phyloP scores from a whole-genome alignment of 352 stramenopile genomes.

The Phytophthora cryptogea region DNA sequence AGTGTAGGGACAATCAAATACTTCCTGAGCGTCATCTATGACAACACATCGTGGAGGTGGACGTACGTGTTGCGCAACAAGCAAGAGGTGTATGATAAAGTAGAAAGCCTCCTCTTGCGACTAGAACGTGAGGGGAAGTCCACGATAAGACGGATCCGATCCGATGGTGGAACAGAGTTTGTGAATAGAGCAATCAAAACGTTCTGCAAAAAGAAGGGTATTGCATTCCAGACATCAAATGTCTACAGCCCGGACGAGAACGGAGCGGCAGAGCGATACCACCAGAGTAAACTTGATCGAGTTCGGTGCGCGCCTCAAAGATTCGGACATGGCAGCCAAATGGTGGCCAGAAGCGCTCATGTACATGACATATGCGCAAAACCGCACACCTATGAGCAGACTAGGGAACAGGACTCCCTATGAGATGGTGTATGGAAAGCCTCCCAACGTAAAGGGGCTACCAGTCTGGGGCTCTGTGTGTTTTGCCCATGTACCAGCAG shows the following conservation, averaged over 20 bases:
- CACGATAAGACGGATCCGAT: conserved; percentile 1
- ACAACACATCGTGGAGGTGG: conserved; percentile 10
- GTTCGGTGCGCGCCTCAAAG: conserved; percentile 4
- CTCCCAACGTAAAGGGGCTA: conserved; percentile 1
- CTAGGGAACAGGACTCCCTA: conserved; percentile 8
- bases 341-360: conserved; percentile 11
- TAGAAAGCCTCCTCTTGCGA: neutral
- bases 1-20: neutral
- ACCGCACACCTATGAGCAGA: conserved; percentile 9
- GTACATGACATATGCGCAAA: conserved; percentile 15
- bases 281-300: neutral
- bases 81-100: conserved; percentile 3
- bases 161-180: conserved; percentile 9
- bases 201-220: conserved; percentile 1
- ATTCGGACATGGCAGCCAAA: conserved; percentile 2
- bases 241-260: conserved; percentile 2
- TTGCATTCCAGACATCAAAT: conserved; percentile 6
- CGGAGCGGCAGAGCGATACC: neutral
- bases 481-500: conserved; percentile 4
- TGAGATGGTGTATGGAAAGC: conserved; percentile 1
- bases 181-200: conserved; percentile 1
- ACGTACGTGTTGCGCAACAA: conserved; percentile 5
- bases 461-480: conserved; percentile 7
- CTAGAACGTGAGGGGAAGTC: conserved; percentile 9
- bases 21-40: neutral